These are phyloP conservation scores for Aspergillus sp. DNA, from an alignment of 2,329 filamentous ascomycete species.

Conservation along the genomic window DNA sequence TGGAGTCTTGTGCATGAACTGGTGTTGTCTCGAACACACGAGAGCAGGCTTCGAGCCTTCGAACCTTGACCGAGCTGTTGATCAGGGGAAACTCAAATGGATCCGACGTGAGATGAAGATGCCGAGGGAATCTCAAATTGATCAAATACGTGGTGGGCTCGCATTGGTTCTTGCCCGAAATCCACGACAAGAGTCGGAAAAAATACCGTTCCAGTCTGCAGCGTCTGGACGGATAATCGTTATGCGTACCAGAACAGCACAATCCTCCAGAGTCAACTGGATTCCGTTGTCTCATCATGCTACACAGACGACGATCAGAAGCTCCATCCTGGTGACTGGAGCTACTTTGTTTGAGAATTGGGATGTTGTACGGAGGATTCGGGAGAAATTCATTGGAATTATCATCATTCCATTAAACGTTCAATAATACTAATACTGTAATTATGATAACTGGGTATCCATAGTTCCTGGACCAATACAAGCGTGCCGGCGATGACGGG, in stretches of 20 bases:
- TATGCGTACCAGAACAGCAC: background rate
- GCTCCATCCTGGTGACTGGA: background rate
- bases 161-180: slow-evolving; percentile 1
- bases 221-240: slow-evolving; percentile 1
- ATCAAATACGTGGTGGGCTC: slow-evolving; percentile 3
- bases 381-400: background rate
- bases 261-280: background rate
- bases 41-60: background rate
- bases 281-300: background rate
- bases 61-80: background rate
- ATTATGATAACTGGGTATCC: too few species aligned
- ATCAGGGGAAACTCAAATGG: slow-evolving; percentile 8
- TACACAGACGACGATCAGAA: background rate
- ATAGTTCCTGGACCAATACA: background rate
- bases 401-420: background rate
- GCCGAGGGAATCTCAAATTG: background rate
- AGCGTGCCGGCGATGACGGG: background rate
- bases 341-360: background rate
- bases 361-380: background rate
- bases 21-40: slow-evolving; percentile 17
- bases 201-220: slow-evolving; percentile 1
- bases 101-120: background rate
- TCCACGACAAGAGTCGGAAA: background rate
- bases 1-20: slow-evolving; percentile 19
- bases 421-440: too few species aligned